Percentiles rank a stretch among this genome's conserved stretches.
phyloP scores from a whole-genome alignment of 768 basidiomycete genomes.

The Grammothele lineata region DNA sequence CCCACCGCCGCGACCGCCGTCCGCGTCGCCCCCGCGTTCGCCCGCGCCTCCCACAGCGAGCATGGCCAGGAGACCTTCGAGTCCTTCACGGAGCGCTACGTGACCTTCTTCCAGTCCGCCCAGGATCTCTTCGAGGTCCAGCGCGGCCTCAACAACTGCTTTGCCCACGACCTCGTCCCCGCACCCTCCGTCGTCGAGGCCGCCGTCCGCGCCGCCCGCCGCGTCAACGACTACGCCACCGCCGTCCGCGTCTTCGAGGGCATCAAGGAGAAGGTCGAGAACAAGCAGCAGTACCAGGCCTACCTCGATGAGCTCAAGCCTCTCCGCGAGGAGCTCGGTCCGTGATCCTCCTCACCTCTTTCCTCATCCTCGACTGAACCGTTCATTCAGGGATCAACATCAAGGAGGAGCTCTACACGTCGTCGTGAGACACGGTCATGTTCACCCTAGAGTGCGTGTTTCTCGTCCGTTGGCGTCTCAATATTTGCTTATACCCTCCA shows the following conservation, averaged over 20 bases:
- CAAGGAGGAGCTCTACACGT: constrained; percentile 61
- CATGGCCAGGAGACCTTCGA: constrained; percentile 93
- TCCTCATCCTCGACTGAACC: background rate
- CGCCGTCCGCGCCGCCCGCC: constrained; percentile 79
- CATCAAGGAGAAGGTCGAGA: constrained; percentile 96
- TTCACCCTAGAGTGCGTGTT: constrained; percentile 5
- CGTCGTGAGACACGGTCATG: constrained; percentile 27
- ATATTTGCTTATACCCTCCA: background rate
- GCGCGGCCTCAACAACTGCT: constrained; percentile 99
- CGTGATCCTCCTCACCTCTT: constrained; percentile 15
- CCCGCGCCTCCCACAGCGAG: constrained; percentile 49
- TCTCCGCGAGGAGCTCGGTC: constrained; percentile 89
- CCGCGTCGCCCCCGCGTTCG: constrained; percentile 35
- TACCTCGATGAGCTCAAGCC: constrained; percentile 90
- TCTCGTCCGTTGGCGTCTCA: background rate
- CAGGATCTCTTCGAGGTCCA: constrained; percentile 98
- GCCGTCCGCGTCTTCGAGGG: constrained; percentile 97
- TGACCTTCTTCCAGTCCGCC: constrained; percentile 87
- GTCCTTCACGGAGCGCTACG: constrained; percentile 90
- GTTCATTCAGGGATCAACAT: constrained; percentile 46
- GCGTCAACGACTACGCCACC: constrained; percentile 96
- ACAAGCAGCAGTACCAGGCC: constrained; percentile 89
- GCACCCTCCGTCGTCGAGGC: constrained; percentile 81
- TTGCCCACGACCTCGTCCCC: constrained; percentile 96
- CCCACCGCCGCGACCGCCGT: constrained; percentile 32